Conservation (phyloP, 768 basidiomycete species). For the Podaxis sp. region DNA sequence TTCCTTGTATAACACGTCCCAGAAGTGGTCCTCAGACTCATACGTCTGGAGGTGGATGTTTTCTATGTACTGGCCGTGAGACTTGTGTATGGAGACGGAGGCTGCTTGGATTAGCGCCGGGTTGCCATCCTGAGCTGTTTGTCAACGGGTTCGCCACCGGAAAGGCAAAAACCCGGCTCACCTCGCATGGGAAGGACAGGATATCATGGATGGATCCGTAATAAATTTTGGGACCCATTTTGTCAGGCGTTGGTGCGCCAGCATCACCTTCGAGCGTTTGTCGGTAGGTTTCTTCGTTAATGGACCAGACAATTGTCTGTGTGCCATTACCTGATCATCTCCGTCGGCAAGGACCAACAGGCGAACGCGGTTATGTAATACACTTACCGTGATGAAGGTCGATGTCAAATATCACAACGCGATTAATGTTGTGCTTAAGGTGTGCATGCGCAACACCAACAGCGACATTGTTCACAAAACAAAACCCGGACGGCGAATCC, state of each 20-base stretch:
- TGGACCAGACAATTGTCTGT: slow-evolving; percentile 85
- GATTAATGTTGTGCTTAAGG: slow-evolving; percentile 69
- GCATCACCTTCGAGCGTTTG: slow-evolving; percentile 55
- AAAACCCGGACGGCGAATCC: slow-evolving; percentile 87
- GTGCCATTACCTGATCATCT: slow-evolving; percentile 80
- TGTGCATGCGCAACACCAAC: slow-evolving; percentile 90
- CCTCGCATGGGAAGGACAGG: slow-evolving; percentile 89
- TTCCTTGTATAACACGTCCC: slow-evolving; percentile 63
- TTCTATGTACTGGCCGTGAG: slow-evolving; percentile 85
- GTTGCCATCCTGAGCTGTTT: slow-evolving; percentile 67
- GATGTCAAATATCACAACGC: slow-evolving; percentile 86
- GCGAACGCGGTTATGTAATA: not conserved
- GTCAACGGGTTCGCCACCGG: not conserved
- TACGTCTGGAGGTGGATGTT: slow-evolving; percentile 83
- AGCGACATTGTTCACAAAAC: slow-evolving; percentile 92
- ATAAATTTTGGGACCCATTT: slow-evolving; percentile 58
- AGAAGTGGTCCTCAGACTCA: slow-evolving; percentile 68
- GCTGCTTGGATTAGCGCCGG: slow-evolving; percentile 77
- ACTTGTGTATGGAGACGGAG: slow-evolving; percentile 70
- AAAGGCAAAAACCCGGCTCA: slow-evolving; percentile 21
- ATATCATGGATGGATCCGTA: slow-evolving; percentile 96
- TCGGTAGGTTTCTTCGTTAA: slow-evolving; percentile 84
- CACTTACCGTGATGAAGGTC: slow-evolving; percentile 81
- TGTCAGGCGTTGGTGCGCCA: slow-evolving; percentile 24
- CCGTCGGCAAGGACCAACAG: not conserved